These are phyloP conservation scores for Saprolegnia diclina DNA, from an alignment of 352 stramenopile species.

Conservation along the genomic window DNA sequence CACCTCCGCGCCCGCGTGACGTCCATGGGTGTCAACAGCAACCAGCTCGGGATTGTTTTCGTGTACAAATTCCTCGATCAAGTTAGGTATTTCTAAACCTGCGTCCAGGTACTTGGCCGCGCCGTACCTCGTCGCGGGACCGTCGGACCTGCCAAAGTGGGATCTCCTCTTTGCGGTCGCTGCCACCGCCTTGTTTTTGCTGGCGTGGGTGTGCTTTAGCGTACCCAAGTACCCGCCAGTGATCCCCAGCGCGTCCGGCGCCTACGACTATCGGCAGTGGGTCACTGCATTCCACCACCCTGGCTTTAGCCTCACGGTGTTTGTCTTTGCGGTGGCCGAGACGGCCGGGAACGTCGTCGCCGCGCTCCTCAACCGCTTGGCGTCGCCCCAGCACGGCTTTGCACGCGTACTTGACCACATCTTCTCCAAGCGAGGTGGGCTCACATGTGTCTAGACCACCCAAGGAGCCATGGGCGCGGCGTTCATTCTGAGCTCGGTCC, in stretches of 20 bases:
- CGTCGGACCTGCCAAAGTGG: conserved; percentile 5
- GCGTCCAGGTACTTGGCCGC: conserved; percentile 16
- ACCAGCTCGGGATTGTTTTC: conserved; percentile 56
- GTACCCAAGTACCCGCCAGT: background rate
- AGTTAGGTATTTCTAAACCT: no score
- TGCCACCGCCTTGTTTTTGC: background rate
- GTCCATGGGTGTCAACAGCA: conserved; percentile 66
- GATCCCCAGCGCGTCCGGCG: background rate
- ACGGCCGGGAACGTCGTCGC: conserved; percentile 65
- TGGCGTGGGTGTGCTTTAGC: background rate
- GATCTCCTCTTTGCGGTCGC: background rate
- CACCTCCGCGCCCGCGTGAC: conserved; percentile 57
- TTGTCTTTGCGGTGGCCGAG: conserved; percentile 59
- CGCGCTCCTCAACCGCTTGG: conserved; percentile 60
- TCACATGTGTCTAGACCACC: conserved; percentile 27
- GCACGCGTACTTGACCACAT: conserved; percentile 32
- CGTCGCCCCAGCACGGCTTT: conserved; percentile 45
- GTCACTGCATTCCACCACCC: conserved; percentile 48
- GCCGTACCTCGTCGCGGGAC: background rate
- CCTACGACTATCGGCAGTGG: conserved; percentile 72
- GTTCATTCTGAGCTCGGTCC: conserved; percentile 63
- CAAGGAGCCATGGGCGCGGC: conserved; percentile 56
- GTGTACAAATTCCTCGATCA: conserved; percentile 44
- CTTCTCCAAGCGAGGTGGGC: no score
- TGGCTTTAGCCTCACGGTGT: conserved; percentile 58